Evolutionary conservation across 1,139 yeast genomes (phyloP).

Genomic region (Debaryomyces sp.): DNA sequence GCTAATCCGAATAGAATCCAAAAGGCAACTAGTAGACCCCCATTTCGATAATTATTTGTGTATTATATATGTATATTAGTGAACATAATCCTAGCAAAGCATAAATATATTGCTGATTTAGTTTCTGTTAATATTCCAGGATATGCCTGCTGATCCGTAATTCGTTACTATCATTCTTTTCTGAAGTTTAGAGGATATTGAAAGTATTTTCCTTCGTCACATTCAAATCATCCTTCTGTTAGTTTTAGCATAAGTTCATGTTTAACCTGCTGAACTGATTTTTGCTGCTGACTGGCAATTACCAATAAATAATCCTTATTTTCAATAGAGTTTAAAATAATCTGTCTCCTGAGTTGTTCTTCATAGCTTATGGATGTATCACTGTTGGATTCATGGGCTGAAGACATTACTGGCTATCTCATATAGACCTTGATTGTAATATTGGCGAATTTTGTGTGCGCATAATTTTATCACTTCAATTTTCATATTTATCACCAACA

Average conservation of each 20-base stretch:
- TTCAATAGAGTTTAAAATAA: slow-evolving; percentile 45
- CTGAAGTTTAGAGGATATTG: neutral
- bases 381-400: neutral
- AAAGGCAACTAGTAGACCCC: slow-evolving; percentile 18
- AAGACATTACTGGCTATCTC: neutral
- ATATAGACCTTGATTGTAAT: neutral
- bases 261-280: slow-evolving; percentile 46
- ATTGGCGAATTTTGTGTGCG: neutral
- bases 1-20: neutral
- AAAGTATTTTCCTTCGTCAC: neutral
- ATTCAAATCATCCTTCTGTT: slow-evolving; percentile 14
- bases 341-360: slow-evolving; percentile 43
- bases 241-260: slow-evolving; percentile 37
- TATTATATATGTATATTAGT: slow-evolving; percentile 8
- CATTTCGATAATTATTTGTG: slow-evolving; percentile 21
- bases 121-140: neutral
- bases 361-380: slow-evolving; percentile 29
- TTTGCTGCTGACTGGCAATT: slow-evolving; percentile 47
- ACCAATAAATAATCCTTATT: slow-evolving; percentile 46
- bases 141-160: neutral
- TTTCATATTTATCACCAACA: neutral
- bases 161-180: neutral
- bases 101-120: neutral
- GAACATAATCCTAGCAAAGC: neutral
- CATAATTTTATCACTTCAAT: neutral